Conservation (phyloP, 2,329 filamentous ascomycete species). For the Ampelomyces quisqualis region DNA sequence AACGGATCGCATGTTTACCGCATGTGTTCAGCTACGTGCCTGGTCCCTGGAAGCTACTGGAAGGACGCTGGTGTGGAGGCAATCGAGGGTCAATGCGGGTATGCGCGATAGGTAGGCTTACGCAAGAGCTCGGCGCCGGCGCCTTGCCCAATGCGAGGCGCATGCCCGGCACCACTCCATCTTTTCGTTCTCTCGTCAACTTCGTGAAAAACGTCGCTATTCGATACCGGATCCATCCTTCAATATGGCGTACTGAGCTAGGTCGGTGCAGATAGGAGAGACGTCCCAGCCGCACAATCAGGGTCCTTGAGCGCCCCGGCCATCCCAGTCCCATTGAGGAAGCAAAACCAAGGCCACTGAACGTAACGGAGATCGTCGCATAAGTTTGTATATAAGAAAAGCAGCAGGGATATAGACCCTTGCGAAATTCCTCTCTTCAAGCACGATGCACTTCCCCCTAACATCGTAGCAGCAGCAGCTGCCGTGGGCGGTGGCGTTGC, state of each 20-base stretch:
- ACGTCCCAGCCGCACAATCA: constrained; percentile 10
- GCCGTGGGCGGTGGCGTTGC: constrained; percentile 14
- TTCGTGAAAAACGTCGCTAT: not conserved
- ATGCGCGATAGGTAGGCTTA: not conserved
- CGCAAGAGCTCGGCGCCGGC: constrained; percentile 4
- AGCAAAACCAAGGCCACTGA: constrained; percentile 19
- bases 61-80: constrained; percentile 10
- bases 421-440: not conserved
- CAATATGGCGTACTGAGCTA: not conserved
- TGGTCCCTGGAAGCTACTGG: constrained; percentile 6
- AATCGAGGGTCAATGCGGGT: not conserved
- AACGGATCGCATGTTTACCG: constrained; percentile 17
- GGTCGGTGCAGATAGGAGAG: not conserved
- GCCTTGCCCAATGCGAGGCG: constrained; percentile 3
- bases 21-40: constrained; percentile 9
- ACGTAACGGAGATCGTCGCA: not conserved
- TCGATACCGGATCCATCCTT: not conserved
- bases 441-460: constrained; percentile 21
- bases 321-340: constrained; percentile 20
- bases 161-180: not conserved
- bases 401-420: not conserved
- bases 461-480: constrained; percentile 17
- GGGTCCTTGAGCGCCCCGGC: constrained; percentile 11
- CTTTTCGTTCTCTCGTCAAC: not conserved
- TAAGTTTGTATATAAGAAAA: constrained; percentile 1